Base-by-base conservation (phyloP, 495 filamentous ascomycete genomes). In the Lasiosphaeria ovina region DNA sequence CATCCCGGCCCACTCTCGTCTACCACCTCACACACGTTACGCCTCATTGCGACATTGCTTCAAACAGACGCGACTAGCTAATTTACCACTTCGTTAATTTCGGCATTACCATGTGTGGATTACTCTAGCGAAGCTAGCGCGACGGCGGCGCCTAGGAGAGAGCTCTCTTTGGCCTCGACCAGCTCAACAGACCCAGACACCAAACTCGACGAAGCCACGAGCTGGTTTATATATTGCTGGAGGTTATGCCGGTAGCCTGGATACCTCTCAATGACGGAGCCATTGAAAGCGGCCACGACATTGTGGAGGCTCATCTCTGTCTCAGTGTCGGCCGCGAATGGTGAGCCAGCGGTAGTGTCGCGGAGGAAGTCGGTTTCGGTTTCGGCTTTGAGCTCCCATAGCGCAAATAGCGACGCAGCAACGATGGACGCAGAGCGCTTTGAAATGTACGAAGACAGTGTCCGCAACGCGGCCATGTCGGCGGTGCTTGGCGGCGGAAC, bases 191-290 rank as follows among this genome's bases (percentile, higher is more conserved):
- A 63, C 12, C 16, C 53, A 31, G 17, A 8, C 6, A 24, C 16
- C 45, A 33, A n/a, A 12, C 14, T 17, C 14, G 31, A 17, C 10
- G 59, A 55, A 0, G 63, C 64, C 14, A 81, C 65, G 11, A 88
- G 68, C 17, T 69, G 62, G 58, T 86, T 76, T 44, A 87, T 75
- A 60, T 78, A 81, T 6, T 53, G 56, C 67, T 89, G 83, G 58
- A 80, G 79, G 5, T 61, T 70, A 34, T 49, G 57, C 16, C 74
- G 67, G 66, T 88, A 89, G 17, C 67, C 69, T 0, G 87, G 86
- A 66, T 88, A 89, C 64, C 83, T 80, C 70, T 87, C 82, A 36
- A 89, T 78, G 36, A 89, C 86, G 33, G 78, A 80, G 50, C 87
- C 87, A 65, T 85, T 86, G 68, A 82, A 88, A 8, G 81, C 84